Evolutionary conservation across 2,329 filamentous ascomycete genomes (phyloP).

Genomic region (Colletotrichum gloeosporioides): DNA sequence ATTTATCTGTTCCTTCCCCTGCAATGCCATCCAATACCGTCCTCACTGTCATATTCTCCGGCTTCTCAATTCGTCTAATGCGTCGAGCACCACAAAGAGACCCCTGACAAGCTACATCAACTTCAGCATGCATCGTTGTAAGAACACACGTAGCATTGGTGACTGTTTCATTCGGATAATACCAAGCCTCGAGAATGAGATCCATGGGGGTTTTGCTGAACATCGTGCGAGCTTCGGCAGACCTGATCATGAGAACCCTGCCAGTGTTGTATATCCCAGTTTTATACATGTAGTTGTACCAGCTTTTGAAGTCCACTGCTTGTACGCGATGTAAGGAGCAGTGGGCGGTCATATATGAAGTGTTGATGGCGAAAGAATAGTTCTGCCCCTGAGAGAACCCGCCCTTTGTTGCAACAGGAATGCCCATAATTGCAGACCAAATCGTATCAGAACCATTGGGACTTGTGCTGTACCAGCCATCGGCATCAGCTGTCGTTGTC

Average conservation of each 20-base stretch:
- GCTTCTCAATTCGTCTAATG: background rate
- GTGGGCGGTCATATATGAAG: too few relatives aligned
- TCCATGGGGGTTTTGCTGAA: background rate
- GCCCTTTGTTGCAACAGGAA: background rate
- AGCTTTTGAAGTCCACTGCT: background rate
- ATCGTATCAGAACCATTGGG: background rate
- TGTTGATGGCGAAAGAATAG: background rate
- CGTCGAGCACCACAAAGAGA: background rate
- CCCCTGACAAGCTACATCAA: background rate
- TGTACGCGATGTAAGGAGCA: too few relatives aligned
- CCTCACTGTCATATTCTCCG: background rate
- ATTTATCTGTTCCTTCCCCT: fast-evolving
- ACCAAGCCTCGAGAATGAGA: background rate
- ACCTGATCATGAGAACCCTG: background rate
- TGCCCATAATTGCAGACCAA: background rate
- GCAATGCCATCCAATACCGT: background rate
- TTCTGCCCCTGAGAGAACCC: background rate
- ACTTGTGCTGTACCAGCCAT: background rate
- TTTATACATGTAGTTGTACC: background rate
- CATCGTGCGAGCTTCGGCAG: background rate
- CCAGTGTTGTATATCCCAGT: background rate
- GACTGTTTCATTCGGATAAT: background rate
- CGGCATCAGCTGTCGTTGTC: background rate
- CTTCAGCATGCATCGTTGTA: background rate
- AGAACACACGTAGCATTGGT: background rate